phyloP scores from a whole-genome alignment of 1,284 basidiomycete species.

The Austroboletus olivaceoglutinosus region DNA sequence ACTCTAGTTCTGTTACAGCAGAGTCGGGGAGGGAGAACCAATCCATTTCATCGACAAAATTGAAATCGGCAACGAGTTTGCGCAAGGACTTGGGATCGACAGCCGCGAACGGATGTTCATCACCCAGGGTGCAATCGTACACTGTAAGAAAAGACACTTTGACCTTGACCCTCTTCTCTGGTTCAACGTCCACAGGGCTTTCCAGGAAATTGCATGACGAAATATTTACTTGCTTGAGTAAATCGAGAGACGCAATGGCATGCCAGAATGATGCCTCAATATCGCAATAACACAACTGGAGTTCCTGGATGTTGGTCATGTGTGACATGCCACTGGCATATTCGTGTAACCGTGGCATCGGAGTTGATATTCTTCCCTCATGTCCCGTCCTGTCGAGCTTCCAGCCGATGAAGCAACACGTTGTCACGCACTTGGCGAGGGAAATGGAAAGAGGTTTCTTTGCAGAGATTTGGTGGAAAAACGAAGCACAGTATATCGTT shows the following conservation, averaged over 20 bases:
- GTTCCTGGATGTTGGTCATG: constrained; percentile 22
- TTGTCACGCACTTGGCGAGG: constrained; percentile 8
- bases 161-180: background rate
- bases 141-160: constrained; percentile 7
- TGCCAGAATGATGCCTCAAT: constrained; percentile 15
- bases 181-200: background rate
- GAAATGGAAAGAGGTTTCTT: constrained; percentile 16
- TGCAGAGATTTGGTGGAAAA: constrained; percentile 15
- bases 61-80: background rate
- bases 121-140: background rate
- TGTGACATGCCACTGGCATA: constrained; percentile 3
- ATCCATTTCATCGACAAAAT: background rate
- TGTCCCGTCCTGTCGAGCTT: too few species aligned
- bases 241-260: constrained; percentile 6
- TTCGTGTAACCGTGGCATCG: too few species aligned
- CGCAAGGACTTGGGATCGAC: constrained; percentile 9
- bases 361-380: too few species aligned
- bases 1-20: constrained; percentile 3
- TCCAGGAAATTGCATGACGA: background rate
- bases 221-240: constrained; percentile 18
- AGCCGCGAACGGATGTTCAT: background rate
- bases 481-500: background rate
- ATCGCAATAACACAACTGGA: constrained; percentile 8
- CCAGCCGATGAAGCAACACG: constrained; percentile 13
- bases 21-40: constrained; percentile 1